phyloP scores from a whole-genome alignment of 176 grass and related monocot species.

The Eleusine indica region DNA sequence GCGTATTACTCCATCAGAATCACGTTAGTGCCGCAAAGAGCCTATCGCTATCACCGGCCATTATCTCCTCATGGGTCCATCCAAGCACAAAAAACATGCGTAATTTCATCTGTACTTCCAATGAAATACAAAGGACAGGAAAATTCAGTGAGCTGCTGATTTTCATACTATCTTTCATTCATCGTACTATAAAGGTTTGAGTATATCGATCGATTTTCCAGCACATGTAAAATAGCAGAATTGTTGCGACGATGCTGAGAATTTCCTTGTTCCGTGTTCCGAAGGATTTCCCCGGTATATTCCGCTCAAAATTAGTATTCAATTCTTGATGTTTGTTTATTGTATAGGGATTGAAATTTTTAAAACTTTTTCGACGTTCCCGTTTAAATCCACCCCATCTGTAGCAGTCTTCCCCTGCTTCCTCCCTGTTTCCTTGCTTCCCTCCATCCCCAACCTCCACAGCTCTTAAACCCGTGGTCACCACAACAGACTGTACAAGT shows the following conservation, averaged over 20 bases:
- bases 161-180: no score
- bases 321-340: not conserved
- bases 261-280: not conserved
- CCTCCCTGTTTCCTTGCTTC: slow-evolving; percentile 38
- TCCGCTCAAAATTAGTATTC: not conserved
- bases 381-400: not conserved
- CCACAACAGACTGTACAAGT: slow-evolving; percentile 18
- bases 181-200: no score
- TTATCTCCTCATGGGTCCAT: not conserved
- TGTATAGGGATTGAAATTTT: not conserved
- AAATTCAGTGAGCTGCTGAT: no score
- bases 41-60: not conserved
- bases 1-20: slow-evolving; percentile 33
- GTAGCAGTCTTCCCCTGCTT: slow-evolving; percentile 23
- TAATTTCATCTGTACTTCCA: not conserved
- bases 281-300: not conserved
- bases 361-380: not conserved
- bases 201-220: not conserved
- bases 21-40: slow-evolving; percentile 1
- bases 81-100: slow-evolving; percentile 9
- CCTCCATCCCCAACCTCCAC: slow-evolving; percentile 39
- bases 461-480: slow-evolving; percentile 31
- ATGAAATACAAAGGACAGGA: not conserved
- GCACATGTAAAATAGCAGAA: not conserved
- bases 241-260: not conserved